Evolutionary conservation across 2,329 filamentous ascomycete species (phyloP).

Genomic region (Stachybotrys elegans): DNA sequence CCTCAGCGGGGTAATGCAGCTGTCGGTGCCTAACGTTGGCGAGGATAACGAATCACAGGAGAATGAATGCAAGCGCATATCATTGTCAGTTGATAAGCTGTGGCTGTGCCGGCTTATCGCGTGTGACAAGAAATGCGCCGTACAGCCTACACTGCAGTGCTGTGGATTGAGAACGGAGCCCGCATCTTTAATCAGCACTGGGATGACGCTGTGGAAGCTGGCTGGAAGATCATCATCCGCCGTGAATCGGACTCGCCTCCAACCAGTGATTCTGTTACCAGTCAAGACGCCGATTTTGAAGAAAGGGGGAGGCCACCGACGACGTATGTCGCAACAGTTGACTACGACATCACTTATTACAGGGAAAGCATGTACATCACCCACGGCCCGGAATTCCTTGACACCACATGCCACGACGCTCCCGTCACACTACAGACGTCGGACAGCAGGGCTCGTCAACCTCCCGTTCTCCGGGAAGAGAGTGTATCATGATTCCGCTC

Average conservation of each 20-base stretch:
- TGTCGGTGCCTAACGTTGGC: no score
- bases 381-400: background rate
- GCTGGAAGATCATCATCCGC: background rate
- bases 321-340: background rate
- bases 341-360: background rate
- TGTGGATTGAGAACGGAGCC: background rate
- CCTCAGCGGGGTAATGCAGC: no score
- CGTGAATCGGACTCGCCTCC: background rate
- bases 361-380: background rate
- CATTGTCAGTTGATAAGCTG: no score
- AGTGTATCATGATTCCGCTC: background rate
- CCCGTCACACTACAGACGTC: background rate
- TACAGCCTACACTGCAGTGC: no score
- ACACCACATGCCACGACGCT: background rate
- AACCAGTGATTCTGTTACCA: background rate
- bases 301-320: background rate
- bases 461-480: background rate
- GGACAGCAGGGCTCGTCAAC: background rate
- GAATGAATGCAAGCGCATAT: no score
- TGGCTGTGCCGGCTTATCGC: no score
- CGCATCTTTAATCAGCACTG: background rate
- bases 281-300: background rate
- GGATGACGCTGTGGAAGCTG: background rate
- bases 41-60: no score
- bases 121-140: no score